Evolutionary conservation across 2,329 filamentous ascomycete species (phyloP), one percentile per base, ranked within the genome.

Genomic region (Xylaria multiplex): DNA sequence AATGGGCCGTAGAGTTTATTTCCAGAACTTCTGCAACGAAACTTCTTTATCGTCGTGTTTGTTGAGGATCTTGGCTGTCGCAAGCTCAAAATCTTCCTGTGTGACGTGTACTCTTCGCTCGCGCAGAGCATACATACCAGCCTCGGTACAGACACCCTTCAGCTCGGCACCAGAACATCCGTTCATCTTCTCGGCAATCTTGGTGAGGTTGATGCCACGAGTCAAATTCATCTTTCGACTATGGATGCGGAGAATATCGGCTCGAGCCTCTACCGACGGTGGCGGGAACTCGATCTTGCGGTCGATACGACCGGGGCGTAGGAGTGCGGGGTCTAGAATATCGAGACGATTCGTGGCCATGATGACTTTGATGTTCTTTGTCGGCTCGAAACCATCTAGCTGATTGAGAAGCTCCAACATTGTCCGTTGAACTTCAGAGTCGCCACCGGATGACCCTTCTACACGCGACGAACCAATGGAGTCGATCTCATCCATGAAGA

Each of bases 401-500:
- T 99, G 96, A 83, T 99, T 99, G 71, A 99, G 89, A 67, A 99
- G 85, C 81, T 99, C 96, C 82, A 99, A 83, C 96, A 99, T 99
- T 54, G 96, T 99, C 76, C 96, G 91, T 83, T 99, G 96, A 59
- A 99, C 96, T 81, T 99, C 96, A 0, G 94, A 97, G 78, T 99
- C 96, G 76, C 96, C 96, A 59, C 94, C 94, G 22, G 93, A 96
- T 65, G 92, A 96, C 30, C 95, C 95, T 79, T 99, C 96, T 60
- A 99, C 95, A 81, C 96, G 92, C 67, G 93, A 97, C 40, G 94
- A 97, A 70, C 96, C 96, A 81, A 99, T 99, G 73, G 93, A 97
- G 84, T 99, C 96, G 80, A 99, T 98, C 81, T 99, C 96, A 80
- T 99, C 96, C 96, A 99, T 99, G 85, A 99, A 99, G 81, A 99